A percentile compares a stretch with the other conserved stretches of the same genome.
Conservation (phyloP, 441 rosid species). For the Biscutella laevigata region DNA sequence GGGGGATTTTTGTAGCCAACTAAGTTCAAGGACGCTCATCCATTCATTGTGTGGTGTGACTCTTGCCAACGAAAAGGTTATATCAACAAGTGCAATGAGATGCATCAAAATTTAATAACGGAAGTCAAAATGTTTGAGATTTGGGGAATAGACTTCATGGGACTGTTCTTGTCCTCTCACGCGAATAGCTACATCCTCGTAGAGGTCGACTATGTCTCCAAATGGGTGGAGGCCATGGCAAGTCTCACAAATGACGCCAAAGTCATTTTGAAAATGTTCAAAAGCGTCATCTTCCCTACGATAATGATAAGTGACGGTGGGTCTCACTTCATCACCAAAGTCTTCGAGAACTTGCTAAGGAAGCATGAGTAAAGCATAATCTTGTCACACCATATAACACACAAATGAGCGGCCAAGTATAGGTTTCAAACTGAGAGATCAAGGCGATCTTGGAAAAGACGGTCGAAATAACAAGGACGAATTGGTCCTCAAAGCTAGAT, state of each 20-base stretch:
- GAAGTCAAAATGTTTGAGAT: not conserved
- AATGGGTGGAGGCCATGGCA: not conserved
- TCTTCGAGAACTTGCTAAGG: too few species aligned
- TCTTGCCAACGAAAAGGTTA: too few species aligned
- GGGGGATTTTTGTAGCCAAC: too few species aligned
- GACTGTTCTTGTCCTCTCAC: not conserved
- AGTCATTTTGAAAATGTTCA: not conserved
- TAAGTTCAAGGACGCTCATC: too few species aligned
- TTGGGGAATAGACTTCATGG: not conserved
- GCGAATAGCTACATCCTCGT: not conserved
- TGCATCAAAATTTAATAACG: not conserved
- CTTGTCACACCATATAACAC: too few species aligned
- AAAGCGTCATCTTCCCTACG: not conserved
- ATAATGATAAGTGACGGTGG: not conserved
- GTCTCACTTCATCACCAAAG: not conserved
- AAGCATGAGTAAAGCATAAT: too few species aligned
- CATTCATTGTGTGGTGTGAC: too few species aligned
- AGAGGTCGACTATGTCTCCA: not conserved
- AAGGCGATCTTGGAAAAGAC: too few species aligned
- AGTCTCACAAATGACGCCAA: not conserved
- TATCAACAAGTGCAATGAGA: too few species aligned
- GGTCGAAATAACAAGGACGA: not conserved
- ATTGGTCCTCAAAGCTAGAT: not conserved
- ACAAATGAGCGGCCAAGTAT: not conserved
- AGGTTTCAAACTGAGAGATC: not conserved